Evolutionary conservation across 164 flowering plant species (phyloP).

Genomic region (Aristolochia contorta): DNA sequence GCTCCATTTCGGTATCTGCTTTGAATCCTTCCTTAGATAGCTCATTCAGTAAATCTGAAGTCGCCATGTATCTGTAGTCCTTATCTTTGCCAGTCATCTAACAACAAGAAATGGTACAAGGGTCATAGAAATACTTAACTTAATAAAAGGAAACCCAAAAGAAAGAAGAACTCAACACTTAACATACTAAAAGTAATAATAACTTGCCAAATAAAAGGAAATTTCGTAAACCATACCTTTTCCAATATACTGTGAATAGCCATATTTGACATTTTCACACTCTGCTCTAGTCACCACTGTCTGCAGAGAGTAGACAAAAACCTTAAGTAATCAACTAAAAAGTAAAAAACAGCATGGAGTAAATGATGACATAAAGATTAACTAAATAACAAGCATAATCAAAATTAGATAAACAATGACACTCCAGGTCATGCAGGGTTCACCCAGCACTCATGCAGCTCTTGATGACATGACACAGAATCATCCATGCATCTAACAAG

Average conservation of each 20-base stretch:
- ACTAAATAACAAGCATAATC: too few species aligned
- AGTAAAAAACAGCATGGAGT: too few species aligned
- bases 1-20: constrained; percentile 74
- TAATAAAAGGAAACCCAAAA: background rate
- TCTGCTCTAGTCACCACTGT: too few species aligned
- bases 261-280: constrained; percentile 8
- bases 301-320: too few species aligned
- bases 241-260: constrained; percentile 8
- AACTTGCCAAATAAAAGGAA: background rate
- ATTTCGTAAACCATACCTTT: constrained; percentile 4
- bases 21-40: constrained; percentile 72
- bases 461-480: too few species aligned
- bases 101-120: constrained; percentile 1
- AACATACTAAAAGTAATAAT: background rate
- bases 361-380: too few species aligned
- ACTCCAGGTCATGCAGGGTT: too few species aligned
- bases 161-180: background rate
- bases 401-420: too few species aligned
- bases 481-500: too few species aligned
- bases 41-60: constrained; percentile 90
- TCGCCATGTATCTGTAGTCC: constrained; percentile 98
- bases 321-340: too few species aligned
- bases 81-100: constrained; percentile 99
- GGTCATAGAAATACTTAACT: background rate
- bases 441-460: too few species aligned